Conservation (phyloP, 441 rosid genomes). For the Populus hybrid region DNA sequence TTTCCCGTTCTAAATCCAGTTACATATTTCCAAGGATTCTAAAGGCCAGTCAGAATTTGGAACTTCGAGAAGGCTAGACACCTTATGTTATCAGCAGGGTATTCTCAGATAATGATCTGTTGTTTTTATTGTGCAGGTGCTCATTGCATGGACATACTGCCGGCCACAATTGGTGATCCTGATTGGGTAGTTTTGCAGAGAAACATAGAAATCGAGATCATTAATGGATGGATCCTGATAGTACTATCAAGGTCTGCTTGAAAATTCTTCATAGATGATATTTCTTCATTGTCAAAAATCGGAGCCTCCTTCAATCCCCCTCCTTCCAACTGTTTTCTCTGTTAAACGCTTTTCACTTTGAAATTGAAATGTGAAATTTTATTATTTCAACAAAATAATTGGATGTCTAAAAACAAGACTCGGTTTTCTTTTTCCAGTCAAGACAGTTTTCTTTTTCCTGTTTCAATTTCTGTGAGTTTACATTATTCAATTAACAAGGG, state of each 20-base stretch:
- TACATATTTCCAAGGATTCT: not conserved
- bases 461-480: not conserved
- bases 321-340: not conserved
- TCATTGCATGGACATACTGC: conserved; percentile 28
- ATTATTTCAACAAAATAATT: not conserved
- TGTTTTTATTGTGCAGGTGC: conserved; percentile 22
- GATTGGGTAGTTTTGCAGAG: conserved; percentile 28
- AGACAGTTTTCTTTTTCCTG: not conserved
- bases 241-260: conserved; percentile 18
- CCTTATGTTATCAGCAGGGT: not conserved
- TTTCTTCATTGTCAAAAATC: not conserved
- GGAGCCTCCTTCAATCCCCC: not conserved
- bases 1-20: not conserved
- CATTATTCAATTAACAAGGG: not conserved
- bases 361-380: not conserved
- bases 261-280: not conserved
- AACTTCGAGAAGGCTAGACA: not conserved
- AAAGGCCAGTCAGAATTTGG: not conserved
- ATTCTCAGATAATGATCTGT: not conserved
- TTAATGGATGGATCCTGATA: conserved; percentile 23
- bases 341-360: not conserved
- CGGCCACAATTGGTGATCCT: conserved; percentile 18
- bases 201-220: conserved; percentile 19
- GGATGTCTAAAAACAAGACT: not conserved
- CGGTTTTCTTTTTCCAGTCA: not conserved